Conservation (phyloP, 805 yeast species). For the Ogataea allantospora region DNA sequence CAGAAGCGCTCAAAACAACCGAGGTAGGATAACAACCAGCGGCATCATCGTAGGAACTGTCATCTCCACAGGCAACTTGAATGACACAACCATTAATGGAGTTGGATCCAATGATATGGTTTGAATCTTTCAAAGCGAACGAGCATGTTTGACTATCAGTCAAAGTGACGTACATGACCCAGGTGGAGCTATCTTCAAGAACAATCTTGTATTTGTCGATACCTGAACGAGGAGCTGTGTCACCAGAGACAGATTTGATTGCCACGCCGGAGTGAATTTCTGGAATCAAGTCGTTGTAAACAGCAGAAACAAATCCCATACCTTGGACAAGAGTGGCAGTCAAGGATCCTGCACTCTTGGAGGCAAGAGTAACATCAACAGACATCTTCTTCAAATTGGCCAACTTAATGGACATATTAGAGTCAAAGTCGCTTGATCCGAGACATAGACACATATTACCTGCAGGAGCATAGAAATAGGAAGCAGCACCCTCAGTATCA, state of each 20-base stretch:
- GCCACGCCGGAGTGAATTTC: conserved; percentile 58
- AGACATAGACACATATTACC: conserved; percentile 57
- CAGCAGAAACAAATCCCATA: conserved; percentile 72
- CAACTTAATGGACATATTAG: conserved; percentile 16
- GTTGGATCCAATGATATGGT: conserved; percentile 41
- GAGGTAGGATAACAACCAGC: conserved; percentile 62
- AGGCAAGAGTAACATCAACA: conserved; percentile 18
- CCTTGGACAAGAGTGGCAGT: conserved; percentile 75
- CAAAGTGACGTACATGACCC: conserved; percentile 62
- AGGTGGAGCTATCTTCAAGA: conserved; percentile 51
- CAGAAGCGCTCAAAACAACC: conserved; percentile 43
- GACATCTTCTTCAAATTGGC: conserved; percentile 22
- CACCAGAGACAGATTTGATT: conserved; percentile 45
- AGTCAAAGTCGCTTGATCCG: conserved; percentile 41
- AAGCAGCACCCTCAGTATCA: conserved; percentile 38
- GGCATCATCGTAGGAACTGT: conserved; percentile 49
- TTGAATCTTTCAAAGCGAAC: conserved; percentile 25
- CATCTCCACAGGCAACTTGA: conserved; percentile 57
- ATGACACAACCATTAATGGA: conserved; percentile 50
- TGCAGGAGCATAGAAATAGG: conserved; percentile 60
- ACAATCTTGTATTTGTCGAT: conserved; percentile 51
- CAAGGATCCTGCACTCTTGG: conserved; percentile 37
- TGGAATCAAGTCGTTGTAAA: conserved; percentile 54
- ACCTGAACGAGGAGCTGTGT: conserved; percentile 41
- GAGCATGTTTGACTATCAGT: conserved; percentile 39